Percentiles rank a stretch among this genome's conserved stretches.
Evolutionary conservation across 306 rosid species (phyloP).

Genomic region (Prunus campanulata): DNA sequence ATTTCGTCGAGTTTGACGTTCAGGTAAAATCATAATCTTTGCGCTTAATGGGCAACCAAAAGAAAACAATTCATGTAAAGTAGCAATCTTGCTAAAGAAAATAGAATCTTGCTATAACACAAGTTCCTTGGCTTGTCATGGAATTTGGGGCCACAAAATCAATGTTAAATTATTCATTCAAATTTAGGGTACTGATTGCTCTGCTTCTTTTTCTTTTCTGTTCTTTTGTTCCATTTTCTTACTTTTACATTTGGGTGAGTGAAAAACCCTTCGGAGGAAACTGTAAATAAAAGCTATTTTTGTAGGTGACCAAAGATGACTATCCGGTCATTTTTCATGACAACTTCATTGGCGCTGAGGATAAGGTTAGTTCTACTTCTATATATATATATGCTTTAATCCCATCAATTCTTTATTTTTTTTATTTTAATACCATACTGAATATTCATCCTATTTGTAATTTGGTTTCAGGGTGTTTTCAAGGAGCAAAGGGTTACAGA

Average conservation of each 20-base stretch:
- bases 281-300: slow-evolving; percentile 26
- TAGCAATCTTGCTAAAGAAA: not conserved
- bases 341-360: slow-evolving; percentile 44
- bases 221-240: not conserved
- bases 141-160: not conserved
- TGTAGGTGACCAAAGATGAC: slow-evolving; percentile 82
- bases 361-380: slow-evolving; percentile 42
- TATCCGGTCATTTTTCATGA: slow-evolving; percentile 88
- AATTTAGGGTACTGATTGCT: not conserved
- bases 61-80: not conserved
- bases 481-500: slow-evolving; percentile 60
- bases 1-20: slow-evolving; percentile 80
- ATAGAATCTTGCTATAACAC: too few species aligned
- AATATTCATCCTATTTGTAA: not conserved
- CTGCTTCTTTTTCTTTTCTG: slow-evolving; percentile 8
- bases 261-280: slow-evolving; percentile 14
- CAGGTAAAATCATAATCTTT: slow-evolving; percentile 44
- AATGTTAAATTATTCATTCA: not conserved
- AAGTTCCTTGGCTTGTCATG: not conserved
- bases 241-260: slow-evolving; percentile 12
- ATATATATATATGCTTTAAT: not conserved
- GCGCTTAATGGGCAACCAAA: not conserved
- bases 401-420: not conserved
- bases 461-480: slow-evolving; percentile 55
- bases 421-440: not conserved